Conservation (phyloP, 495 filamentous ascomycete genomes). For the Aspergillus egyptiacus region DNA sequence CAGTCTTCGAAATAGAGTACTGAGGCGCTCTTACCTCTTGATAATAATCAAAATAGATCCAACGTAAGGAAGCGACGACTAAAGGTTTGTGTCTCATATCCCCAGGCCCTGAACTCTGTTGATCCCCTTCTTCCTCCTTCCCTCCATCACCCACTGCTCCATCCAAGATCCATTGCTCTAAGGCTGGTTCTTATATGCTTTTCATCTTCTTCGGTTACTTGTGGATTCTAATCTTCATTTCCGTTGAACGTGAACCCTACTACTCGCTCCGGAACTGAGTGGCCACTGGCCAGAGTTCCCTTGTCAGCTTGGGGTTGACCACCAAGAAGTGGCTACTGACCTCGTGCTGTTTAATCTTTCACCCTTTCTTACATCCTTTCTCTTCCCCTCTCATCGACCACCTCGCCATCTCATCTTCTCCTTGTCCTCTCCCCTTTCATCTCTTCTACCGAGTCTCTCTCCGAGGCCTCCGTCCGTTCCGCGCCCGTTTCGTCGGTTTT, state of each 20-base stretch:
- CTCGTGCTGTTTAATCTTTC: slow-evolving; percentile 9
- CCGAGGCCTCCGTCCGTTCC: not conserved
- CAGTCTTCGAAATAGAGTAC: too few species aligned
- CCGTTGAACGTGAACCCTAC: slow-evolving; percentile 4
- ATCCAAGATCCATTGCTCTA: not conserved
- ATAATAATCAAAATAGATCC: slow-evolving; percentile 1
- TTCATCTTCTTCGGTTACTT: slow-evolving; percentile 2
- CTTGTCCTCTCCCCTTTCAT: slow-evolving; percentile 5
- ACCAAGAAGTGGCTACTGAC: slow-evolving; percentile 2
- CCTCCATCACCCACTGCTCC: not conserved
- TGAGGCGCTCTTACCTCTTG: not conserved
- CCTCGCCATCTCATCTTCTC: slow-evolving; percentile 3
- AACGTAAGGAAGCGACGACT: too few species aligned
- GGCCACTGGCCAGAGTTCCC: slow-evolving; percentile 4
- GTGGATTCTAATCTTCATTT: not conserved
- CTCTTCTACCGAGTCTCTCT: not conserved
- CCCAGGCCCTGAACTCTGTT: too few species aligned
- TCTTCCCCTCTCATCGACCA: slow-evolving; percentile 11
- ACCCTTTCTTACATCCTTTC: slow-evolving; percentile 13
- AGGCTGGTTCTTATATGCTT: not conserved
- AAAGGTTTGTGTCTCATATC: too few species aligned
- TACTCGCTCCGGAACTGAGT: slow-evolving; percentile 3
- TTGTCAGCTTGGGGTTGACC: slow-evolving; percentile 12
- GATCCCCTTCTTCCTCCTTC: too few species aligned
- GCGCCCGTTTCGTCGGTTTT: slow-evolving; percentile 3